Evolutionary conservation across 2,329 filamentous ascomycete genomes (phyloP).

Genomic region (Phaeosphaeriaceae sp.): DNA sequence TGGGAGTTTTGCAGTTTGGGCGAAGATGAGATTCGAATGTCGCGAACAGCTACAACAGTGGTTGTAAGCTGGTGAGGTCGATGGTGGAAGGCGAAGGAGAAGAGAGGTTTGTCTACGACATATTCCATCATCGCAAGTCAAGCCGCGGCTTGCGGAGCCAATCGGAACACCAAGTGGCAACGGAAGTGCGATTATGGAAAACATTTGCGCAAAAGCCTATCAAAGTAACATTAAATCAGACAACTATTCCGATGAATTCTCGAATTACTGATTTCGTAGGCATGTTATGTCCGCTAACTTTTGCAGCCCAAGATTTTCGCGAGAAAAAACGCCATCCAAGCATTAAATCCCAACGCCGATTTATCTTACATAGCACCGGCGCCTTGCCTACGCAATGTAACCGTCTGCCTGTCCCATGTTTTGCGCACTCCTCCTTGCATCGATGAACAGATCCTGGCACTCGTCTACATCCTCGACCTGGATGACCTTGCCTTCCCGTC

Average conservation of each 20-base stretch:
- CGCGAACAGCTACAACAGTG: too few species aligned
- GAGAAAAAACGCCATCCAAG: slow-evolving; percentile 9
- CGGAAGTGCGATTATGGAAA: slow-evolving; percentile 5
- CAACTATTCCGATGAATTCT: not conserved
- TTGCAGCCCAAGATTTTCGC: slow-evolving; percentile 6
- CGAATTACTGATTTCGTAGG: not conserved
- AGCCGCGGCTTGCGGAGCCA: slow-evolving; percentile 23
- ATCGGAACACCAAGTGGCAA: slow-evolving; percentile 32
- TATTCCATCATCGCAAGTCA: slow-evolving; percentile 9
- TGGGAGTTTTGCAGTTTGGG: not conserved
- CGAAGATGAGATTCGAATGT: not conserved
- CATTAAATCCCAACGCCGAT: slow-evolving; percentile 17
- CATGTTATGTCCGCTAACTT: slow-evolving; percentile 11
- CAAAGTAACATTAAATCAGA: not conserved
- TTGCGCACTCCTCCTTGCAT: slow-evolving; percentile 57
- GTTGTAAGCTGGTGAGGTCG: not conserved
- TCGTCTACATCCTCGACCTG: slow-evolving; percentile 64
- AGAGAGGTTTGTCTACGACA: not conserved
- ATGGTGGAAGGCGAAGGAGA: slow-evolving; percentile 8
- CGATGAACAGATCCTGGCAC: slow-evolving; percentile 56
- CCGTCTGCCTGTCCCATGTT: slow-evolving; percentile 35
- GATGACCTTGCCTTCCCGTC: slow-evolving; percentile 55
- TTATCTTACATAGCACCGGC: slow-evolving; percentile 15
- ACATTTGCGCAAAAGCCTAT: not conserved
- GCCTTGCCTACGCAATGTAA: slow-evolving; percentile 39